These are phyloP conservation scores for Marchantia polymorpha DNA, from an alignment of 225 moss, liverwort and hornwort species.

Conservation along the genomic window DNA sequence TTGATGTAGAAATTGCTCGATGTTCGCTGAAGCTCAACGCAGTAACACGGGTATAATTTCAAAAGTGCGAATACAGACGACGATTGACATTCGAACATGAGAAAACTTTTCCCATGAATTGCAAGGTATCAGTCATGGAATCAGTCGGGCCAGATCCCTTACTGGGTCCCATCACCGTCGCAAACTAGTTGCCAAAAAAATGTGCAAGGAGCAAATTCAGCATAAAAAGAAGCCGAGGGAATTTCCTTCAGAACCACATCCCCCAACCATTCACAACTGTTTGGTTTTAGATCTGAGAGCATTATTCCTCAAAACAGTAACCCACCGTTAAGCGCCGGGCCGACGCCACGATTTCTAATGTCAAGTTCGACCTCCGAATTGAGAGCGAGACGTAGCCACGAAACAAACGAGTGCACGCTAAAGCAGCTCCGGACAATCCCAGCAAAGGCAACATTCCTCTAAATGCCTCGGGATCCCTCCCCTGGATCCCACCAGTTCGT, in stretches of 20 bases:
- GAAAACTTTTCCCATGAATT: background rate
- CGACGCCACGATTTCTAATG: background rate
- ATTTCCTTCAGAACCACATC: background rate
- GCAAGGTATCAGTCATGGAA: background rate
- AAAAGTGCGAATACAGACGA: too few species aligned
- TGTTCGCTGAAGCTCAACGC: too few species aligned
- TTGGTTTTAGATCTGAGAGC: background rate
- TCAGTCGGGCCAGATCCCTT: background rate
- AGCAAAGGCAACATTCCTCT: background rate
- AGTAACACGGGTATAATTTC: too few species aligned
- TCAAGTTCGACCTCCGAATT: background rate
- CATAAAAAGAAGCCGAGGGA: background rate
- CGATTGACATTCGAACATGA: too few species aligned
- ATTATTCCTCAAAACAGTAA: background rate
- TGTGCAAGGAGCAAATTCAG: background rate
- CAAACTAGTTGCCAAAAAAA: too few species aligned
- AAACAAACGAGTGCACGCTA: background rate
- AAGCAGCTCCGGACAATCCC: background rate
- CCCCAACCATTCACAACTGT: background rate
- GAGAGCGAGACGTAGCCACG: background rate
- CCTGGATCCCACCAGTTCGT: background rate
- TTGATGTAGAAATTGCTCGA: background rate
- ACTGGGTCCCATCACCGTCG: background rate
- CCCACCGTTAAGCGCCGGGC: constrained; percentile 7
- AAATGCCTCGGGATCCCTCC: background rate